Base-by-base conservation (phyloP, 202 grass and related monocot genomes). In the Saccharum hybrid region DNA sequence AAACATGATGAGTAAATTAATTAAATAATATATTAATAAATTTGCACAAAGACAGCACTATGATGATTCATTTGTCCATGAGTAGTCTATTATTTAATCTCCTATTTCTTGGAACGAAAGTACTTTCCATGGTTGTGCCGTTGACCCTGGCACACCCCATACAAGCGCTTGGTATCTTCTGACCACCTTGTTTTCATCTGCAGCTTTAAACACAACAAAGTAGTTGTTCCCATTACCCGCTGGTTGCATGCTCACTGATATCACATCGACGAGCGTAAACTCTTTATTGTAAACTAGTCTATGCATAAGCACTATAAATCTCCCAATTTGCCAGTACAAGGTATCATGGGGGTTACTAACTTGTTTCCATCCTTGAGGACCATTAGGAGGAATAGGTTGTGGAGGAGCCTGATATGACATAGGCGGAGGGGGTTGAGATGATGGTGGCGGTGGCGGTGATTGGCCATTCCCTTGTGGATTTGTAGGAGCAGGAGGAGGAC, bases 41-140 rank as follows among this genome's bases (percentile, higher is more conserved):
- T 16, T 49, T 5, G 46, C 46, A 49, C 14, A 0, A 49, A 26
- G n/a, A 6, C 10, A 13, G 6, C 3, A 49, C 16, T 76, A 15
- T 15, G 26, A 66, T 59, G 16, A 45, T 81, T 51, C 21, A 16
- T 51, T 13, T 67, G 3, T 68, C 9, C 1, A 63, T 13, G 21
- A 12, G 38, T 5, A 68, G 3, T 21, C 4, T 49, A 49, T 49
- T 40, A 18, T 52, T 51, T 64, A 87, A 8, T 52, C 41, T 71
- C 42, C 65, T 54, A 82, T 11, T n/a, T 22, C 38, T 65, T 76
- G 23, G 66, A 87, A 87, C 0, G 74, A 82, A 1, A 87, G 7
- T 19, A 82, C 65, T 72, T 87, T 76, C 85, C 85, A 87, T 56
- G 79, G 78, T 45, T 82, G 66, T 8, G 52, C 12, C 18, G 16